Evolutionary conservation across 306 rosid genomes (phyloP).

Genomic region (Cucumis cinereus): DNA sequence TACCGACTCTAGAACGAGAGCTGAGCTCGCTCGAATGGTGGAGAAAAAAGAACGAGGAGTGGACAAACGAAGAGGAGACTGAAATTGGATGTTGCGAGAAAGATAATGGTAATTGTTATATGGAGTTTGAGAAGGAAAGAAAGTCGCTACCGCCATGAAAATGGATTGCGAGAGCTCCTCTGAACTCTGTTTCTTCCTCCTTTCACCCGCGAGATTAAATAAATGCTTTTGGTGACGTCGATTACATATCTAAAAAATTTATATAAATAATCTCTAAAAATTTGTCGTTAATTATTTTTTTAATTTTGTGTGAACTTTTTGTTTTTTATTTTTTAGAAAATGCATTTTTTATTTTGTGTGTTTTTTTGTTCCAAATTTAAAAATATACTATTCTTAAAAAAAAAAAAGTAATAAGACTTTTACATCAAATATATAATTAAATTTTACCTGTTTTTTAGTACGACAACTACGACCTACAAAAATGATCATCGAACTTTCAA

Average conservation of each 20-base stretch:
- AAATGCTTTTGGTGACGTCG: not conserved
- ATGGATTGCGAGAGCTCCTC: not conserved
- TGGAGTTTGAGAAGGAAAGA: conserved; percentile 18
- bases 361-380: no score
- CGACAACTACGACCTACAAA: no score
- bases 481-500: no score
- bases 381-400: no score
- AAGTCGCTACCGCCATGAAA: conserved; percentile 31
- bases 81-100: conserved; percentile 16
- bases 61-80: conserved; percentile 15
- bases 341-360: no score
- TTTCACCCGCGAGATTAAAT: not conserved
- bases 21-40: conserved; percentile 34
- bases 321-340: no score
- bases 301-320: no score
- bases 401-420: no score
- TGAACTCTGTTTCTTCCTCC: not conserved
- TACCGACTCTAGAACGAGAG: conserved; percentile 34
- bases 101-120: conserved; percentile 27
- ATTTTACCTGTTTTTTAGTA: no score
- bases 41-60: conserved; percentile 8
- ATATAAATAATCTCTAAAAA: not conserved
- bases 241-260: no score
- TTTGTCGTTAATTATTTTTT: not conserved
- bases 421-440: no score